Conservation (phyloP, 495 filamentous ascomycete genomes). For the Articulospora tetracladia region DNA sequence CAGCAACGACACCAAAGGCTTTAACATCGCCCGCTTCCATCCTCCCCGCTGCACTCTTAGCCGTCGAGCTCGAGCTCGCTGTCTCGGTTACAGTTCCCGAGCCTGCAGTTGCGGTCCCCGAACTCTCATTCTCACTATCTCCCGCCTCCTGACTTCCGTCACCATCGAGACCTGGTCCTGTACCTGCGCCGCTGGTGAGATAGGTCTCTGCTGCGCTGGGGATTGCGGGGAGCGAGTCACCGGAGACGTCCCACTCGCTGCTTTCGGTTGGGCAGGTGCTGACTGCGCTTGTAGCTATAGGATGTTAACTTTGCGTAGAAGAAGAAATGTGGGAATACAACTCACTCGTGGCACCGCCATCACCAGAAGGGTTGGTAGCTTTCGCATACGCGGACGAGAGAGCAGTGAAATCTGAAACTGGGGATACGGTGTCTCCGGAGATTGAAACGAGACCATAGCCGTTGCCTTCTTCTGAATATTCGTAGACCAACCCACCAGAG, state of each 20-base stretch:
- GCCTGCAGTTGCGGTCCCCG: conserved; percentile 56
- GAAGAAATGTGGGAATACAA: no score
- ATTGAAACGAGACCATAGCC: conserved; percentile 73
- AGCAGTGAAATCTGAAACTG: conserved; percentile 57
- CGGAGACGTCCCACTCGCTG: conserved; percentile 68
- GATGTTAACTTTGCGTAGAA: no score
- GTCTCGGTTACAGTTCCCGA: conserved; percentile 46
- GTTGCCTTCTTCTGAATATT: conserved; percentile 78
- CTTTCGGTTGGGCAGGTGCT: conserved; percentile 65
- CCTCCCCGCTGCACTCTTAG: conserved; percentile 8
- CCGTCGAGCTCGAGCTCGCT: conserved; percentile 4
- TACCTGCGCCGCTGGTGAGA: conserved; percentile 70
- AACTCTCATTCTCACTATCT: conserved; percentile 38
- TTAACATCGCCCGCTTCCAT: neutral
- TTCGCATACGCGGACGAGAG: conserved; percentile 61
- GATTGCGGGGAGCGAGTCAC: conserved; percentile 69
- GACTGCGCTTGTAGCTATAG: conserved; percentile 48
- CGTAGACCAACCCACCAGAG: conserved; percentile 93
- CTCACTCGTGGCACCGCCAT: conserved; percentile 64
- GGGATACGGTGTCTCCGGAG: conserved; percentile 40
- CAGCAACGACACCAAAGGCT: neutral
- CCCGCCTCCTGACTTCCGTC: conserved; percentile 68
- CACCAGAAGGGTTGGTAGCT: conserved; percentile 61
- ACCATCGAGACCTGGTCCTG: conserved; percentile 66
- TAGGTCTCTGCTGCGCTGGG: conserved; percentile 58